These are phyloP conservation scores for Solanum paucissectum DNA, from an alignment of 257 asterid species.

Conservation along the genomic window DNA sequence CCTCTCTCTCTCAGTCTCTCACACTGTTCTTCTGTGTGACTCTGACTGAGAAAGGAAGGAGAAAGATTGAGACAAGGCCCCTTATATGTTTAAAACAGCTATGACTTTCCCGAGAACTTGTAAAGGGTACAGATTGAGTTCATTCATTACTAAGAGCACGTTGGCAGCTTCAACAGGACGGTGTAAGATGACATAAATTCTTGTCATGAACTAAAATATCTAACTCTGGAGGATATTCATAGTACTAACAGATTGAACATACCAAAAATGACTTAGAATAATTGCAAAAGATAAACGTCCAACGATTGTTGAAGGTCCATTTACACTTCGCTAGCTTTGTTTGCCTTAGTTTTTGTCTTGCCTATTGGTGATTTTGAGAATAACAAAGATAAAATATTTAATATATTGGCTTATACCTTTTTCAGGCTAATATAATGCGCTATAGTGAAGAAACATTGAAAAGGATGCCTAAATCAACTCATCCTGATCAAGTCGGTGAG, in stretches of 20 bases:
- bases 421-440: conserved; percentile 68
- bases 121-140: background rate
- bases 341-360: background rate
- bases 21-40: background rate
- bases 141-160: background rate
- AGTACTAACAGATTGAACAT: background rate
- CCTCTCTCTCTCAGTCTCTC: background rate
- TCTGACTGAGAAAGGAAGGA: background rate
- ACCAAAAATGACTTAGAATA: background rate
- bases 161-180: background rate
- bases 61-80: background rate
- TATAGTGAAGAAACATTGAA: conserved; percentile 47
- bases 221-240: background rate
- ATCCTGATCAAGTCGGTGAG: conserved; percentile 17
- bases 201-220: too few relatives aligned
- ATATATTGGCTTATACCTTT: conserved; percentile 2
- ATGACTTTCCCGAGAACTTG: background rate
- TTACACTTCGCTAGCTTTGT: background rate
- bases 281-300: background rate
- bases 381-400: background rate
- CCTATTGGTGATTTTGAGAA: background rate
- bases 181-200: background rate
- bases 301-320: background rate
- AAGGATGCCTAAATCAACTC: conserved; percentile 42
- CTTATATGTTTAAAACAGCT: background rate